Percentiles rank a stretch among this genome's conserved stretches.
phyloP scores from a whole-genome alignment of 768 basidiomycete species.

The Lactarius vividus region DNA sequence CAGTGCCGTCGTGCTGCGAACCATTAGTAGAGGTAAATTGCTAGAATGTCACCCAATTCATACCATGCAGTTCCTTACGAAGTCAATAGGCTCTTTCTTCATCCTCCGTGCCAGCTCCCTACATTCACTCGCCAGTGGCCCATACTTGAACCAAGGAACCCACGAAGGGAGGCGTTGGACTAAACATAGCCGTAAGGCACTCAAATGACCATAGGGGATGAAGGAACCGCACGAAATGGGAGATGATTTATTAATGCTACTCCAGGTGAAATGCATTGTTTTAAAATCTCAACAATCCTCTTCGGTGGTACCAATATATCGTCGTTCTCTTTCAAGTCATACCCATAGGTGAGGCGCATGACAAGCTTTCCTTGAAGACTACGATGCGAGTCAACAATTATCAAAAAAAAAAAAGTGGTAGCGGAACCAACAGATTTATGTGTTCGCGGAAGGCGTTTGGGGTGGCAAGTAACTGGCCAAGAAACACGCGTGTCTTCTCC shows the following conservation, averaged over 20 bases:
- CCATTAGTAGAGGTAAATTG: not conserved
- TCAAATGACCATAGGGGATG: not conserved
- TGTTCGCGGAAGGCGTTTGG: not conserved
- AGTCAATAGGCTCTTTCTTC: constrained; percentile 10
- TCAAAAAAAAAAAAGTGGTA: not conserved
- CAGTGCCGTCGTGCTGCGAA: not conserved
- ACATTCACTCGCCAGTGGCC: not conserved
- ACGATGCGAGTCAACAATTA: not conserved
- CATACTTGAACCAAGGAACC: constrained; percentile 10
- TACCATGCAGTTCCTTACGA: constrained; percentile 13
- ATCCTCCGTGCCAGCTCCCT: not conserved
- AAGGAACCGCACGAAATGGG: not conserved
- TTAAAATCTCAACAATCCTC: not conserved
- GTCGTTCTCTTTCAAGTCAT: not conserved
- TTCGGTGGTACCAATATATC: not conserved
- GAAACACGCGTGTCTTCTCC: not conserved
- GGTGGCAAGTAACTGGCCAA: not conserved
- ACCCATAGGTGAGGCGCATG: not conserved
- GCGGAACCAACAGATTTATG: not conserved
- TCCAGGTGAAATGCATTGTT: not conserved
- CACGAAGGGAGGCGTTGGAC: constrained; percentile 3
- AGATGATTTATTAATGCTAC: not conserved
- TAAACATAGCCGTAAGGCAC: not conserved
- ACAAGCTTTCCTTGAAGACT: not conserved
- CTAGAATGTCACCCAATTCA: not conserved